phyloP scores from a whole-genome alignment of 2,329 filamentous ascomycete species.

The Helminthosporium solani region DNA sequence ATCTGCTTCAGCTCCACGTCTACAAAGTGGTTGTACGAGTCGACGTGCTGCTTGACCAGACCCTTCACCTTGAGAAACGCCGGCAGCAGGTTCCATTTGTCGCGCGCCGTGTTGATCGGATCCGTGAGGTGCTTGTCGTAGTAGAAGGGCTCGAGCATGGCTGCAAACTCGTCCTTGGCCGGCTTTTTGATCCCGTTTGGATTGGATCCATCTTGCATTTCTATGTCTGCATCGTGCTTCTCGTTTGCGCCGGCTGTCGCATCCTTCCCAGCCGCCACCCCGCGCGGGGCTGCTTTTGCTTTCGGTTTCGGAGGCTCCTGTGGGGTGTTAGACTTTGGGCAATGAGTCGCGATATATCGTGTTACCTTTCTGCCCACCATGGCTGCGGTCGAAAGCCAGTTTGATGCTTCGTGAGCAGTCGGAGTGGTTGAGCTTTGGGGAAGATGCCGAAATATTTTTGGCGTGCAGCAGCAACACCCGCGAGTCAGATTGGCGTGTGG shows the following conservation, averaged over 20 bases:
- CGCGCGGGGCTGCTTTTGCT: conserved; percentile 34
- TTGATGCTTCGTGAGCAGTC: conserved; percentile 11
- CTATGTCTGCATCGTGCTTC: background rate
- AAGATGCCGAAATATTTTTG: conserved; percentile 28
- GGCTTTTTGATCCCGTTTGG: conserved; percentile 19
- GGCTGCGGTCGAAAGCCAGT: conserved; percentile 14
- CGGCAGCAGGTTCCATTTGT: conserved; percentile 96
- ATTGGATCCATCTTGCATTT: background rate
- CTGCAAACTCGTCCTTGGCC: conserved; percentile 57
- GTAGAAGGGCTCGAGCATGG: conserved; percentile 68
- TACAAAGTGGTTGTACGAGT: conserved; percentile 98
- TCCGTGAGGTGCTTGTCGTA: conserved; percentile 67
- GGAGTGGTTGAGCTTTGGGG: conserved; percentile 8
- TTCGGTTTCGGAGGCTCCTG: conserved; percentile 31
- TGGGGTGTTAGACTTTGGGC: conserved; percentile 9
- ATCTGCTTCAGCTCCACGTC: conserved; percentile 97
- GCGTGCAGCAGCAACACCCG: conserved; percentile 13
- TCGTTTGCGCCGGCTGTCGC: conserved; percentile 14
- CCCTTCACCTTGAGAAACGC: conserved; percentile 99
- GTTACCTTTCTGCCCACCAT: conserved; percentile 38
- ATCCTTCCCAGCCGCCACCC: conserved; percentile 29
- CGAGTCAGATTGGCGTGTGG: conserved; percentile 27
- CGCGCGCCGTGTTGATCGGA: conserved; percentile 69
- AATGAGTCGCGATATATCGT: background rate
- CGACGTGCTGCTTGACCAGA: conserved; percentile 94